These are phyloP conservation scores for Tilletia setariae DNA, from an alignment of 1,284 basidiomycete species.

Conservation along the genomic window DNA sequence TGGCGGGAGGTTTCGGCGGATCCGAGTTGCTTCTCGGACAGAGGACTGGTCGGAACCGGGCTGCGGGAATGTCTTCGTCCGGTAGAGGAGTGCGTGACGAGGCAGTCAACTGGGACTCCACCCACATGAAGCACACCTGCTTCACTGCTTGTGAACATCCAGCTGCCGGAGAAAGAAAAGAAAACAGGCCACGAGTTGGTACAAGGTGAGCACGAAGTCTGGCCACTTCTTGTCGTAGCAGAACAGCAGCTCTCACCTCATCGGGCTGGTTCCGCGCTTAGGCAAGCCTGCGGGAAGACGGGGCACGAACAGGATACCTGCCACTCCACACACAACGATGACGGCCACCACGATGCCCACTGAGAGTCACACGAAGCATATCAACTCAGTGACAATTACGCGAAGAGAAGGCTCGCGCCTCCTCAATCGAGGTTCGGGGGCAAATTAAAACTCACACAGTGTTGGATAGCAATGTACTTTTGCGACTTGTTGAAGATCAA, in stretches of 20 bases:
- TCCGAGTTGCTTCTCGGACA: too few species aligned
- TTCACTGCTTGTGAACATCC: too few species aligned
- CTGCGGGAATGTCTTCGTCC: too few species aligned
- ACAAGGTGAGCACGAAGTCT: background rate
- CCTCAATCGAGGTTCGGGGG: background rate
- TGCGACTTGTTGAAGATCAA: background rate
- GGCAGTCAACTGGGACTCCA: too few species aligned
- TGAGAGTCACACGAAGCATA: background rate
- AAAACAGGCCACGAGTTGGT: too few species aligned
- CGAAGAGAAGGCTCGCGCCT: background rate
- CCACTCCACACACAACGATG: background rate
- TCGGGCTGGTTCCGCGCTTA: background rate
- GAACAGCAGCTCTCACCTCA: background rate
- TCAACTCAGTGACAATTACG: background rate
- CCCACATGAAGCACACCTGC: too few species aligned
- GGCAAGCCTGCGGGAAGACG: slow-evolving; percentile 10
- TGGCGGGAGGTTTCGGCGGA: too few species aligned
- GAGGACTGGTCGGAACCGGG: too few species aligned
- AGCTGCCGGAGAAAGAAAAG: too few species aligned
- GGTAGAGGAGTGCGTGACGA: too few species aligned
- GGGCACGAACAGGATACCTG: slow-evolving; percentile 5
- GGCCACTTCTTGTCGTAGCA: background rate
- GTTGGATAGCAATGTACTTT: background rate
- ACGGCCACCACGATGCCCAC: background rate
- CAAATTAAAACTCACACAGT: background rate